Percentiles rank a stretch among this genome's conserved stretches.
Evolutionary conservation across 1,284 basidiomycete genomes (phyloP).

Genomic region (Ustilago sp.): DNA sequence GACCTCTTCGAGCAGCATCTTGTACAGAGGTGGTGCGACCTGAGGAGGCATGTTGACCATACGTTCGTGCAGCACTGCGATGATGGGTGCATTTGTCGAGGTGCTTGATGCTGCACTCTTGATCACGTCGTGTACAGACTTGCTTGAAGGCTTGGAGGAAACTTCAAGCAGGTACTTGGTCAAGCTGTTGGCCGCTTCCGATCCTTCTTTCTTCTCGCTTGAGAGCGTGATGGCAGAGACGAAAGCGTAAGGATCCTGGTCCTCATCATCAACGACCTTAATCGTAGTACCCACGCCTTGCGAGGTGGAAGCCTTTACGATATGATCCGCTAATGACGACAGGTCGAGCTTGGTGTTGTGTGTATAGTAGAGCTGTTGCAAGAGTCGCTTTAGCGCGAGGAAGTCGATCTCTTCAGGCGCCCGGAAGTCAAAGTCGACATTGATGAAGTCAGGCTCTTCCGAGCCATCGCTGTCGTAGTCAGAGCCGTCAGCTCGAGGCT

Average conservation of each 20-base stretch:
- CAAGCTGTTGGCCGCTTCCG: conserved; percentile 33
- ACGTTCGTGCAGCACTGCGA: conserved; percentile 64
- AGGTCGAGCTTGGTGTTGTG: conserved; percentile 62
- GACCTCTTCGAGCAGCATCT: conserved; percentile 63
- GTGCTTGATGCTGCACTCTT: conserved; percentile 37
- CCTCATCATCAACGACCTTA: conserved; percentile 65
- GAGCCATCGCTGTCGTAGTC: conserved; percentile 52
- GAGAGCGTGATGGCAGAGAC: conserved; percentile 56
- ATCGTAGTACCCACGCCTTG: conserved; percentile 62
- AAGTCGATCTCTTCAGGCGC: conserved; percentile 63
- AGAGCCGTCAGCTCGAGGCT: conserved; percentile 42
- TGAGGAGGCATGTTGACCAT: conserved; percentile 68
- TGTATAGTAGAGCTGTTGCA: conserved; percentile 68
- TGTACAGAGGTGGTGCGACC: conserved; percentile 64
- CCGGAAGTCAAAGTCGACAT: conserved; percentile 67
- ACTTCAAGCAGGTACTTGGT: conserved; percentile 49
- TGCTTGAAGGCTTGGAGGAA: conserved; percentile 38
- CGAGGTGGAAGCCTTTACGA: conserved; percentile 42
- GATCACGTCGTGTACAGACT: conserved; percentile 45
- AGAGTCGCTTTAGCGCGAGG: conserved; percentile 62
- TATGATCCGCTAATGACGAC: conserved; percentile 48
- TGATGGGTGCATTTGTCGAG: conserved; percentile 42
- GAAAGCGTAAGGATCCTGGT: conserved; percentile 66
- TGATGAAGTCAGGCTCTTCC: conserved; percentile 61
- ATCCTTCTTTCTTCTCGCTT: conserved; percentile 19